Conservation (phyloP, 345 rosid species). For the Eucalyptus sideroxylon region DNA sequence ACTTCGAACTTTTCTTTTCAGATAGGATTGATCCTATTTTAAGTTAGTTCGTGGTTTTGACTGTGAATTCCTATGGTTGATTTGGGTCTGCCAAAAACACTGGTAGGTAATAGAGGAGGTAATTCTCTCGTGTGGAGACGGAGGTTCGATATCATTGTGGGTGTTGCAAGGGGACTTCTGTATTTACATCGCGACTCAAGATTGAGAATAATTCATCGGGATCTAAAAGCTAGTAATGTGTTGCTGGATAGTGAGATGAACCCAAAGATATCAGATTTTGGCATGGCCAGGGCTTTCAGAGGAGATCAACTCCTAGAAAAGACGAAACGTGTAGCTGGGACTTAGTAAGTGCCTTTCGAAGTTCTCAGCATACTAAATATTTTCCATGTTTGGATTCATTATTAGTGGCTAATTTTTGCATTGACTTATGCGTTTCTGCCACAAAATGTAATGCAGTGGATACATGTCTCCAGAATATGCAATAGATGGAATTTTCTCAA, state of each 20-base stretch:
- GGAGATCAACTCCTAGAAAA: conserved; percentile 1
- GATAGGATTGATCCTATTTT: background rate
- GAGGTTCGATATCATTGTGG: conserved; percentile 3
- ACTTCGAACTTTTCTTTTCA: background rate
- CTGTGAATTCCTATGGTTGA: background rate
- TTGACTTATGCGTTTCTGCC: background rate
- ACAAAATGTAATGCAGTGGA: background rate
- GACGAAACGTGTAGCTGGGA: conserved; percentile 10
- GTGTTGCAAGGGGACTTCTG: conserved; percentile 19
- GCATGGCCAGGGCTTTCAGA: conserved; percentile 11
- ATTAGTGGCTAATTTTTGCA: background rate
- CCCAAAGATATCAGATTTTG: conserved; percentile 23
- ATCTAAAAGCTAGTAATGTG: conserved; percentile 15
- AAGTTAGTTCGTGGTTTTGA: background rate
- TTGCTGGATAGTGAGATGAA: conserved; percentile 14
- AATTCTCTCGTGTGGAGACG: background rate
- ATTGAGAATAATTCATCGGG: conserved; percentile 14
- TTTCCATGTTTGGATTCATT: background rate
- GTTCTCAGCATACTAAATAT: background rate
- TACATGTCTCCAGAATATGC: background rate
- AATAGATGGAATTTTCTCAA: background rate
- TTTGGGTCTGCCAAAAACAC: background rate
- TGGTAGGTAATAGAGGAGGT: background rate
- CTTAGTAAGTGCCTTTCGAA: conserved; percentile 2
- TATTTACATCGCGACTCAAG: conserved; percentile 23